These are phyloP conservation scores for Blastomyces percursus DNA, from an alignment of 2,329 filamentous ascomycete species.

Conservation along the genomic window DNA sequence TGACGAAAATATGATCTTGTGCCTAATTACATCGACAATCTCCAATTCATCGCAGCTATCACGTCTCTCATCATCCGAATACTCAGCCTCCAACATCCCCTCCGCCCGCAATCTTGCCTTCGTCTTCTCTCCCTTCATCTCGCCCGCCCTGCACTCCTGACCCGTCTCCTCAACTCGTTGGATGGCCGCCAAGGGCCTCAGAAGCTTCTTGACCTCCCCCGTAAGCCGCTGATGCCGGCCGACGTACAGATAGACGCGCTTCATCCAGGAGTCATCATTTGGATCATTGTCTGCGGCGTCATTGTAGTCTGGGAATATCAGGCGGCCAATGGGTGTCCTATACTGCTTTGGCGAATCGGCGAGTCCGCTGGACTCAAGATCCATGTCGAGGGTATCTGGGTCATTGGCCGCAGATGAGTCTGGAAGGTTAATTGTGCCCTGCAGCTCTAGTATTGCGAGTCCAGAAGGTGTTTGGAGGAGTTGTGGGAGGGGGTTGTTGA, in stretches of 20 bases:
- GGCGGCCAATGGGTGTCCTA: constrained; percentile 53
- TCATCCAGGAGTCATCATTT: constrained; percentile 65
- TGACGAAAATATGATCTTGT: constrained; percentile 73
- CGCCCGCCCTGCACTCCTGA: not conserved
- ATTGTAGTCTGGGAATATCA: constrained; percentile 68
- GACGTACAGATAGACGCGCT: constrained; percentile 74
- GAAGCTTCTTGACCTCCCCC: constrained; percentile 81
- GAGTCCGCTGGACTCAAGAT: constrained; percentile 10
- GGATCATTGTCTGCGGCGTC: constrained; percentile 31
- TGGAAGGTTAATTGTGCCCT: constrained; percentile 77
- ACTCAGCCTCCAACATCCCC: constrained; percentile 19
- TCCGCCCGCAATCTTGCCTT: constrained; percentile 17
- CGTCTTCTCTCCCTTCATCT: constrained; percentile 6
- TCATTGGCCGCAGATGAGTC: constrained; percentile 21
- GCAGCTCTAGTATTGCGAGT: constrained; percentile 80
- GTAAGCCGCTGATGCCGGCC: constrained; percentile 80
- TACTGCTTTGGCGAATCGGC: constrained; percentile 14
- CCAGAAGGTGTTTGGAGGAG: constrained; percentile 82
- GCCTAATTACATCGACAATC: constrained; percentile 75
- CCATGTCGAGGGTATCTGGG: constrained; percentile 19
- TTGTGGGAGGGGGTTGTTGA: constrained; percentile 56
- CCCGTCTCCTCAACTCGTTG: constrained; percentile 39
- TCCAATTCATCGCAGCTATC: constrained; percentile 47
- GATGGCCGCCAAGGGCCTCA: constrained; percentile 68
- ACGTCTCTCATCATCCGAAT: constrained; percentile 8